Evolutionary conservation across 2,329 filamentous ascomycete genomes (phyloP).

Genomic region (Xylaria sp.): DNA sequence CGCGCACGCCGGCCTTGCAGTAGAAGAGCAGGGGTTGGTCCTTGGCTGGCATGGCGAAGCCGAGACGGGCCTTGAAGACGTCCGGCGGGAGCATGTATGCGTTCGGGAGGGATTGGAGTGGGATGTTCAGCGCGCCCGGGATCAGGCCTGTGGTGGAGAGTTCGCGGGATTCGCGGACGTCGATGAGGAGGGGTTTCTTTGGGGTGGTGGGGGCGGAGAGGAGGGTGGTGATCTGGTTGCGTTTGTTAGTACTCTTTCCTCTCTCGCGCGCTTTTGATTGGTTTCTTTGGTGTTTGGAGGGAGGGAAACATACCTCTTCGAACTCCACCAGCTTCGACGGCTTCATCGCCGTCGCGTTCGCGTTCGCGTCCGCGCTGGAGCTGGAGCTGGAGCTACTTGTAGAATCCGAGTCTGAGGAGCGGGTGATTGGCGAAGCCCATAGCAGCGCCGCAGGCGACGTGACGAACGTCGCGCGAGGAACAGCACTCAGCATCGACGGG

Average conservation of each 20-base stretch:
- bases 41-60: constrained; percentile 64
- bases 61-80: constrained; percentile 79
- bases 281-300: neutral
- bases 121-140: constrained; percentile 76
- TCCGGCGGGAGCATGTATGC: constrained; percentile 68
- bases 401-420: too few relatives aligned
- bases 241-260: neutral
- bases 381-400: too few relatives aligned
- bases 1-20: constrained; percentile 86
- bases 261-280: too few relatives aligned
- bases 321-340: constrained; percentile 29
- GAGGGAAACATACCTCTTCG: constrained; percentile 27
- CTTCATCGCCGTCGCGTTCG: constrained; percentile 6
- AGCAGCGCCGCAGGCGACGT: neutral
- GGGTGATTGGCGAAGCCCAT: too few relatives aligned
- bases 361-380: neutral
- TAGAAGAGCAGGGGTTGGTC: constrained; percentile 66
- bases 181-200: constrained; percentile 33
- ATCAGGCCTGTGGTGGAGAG: constrained; percentile 63
- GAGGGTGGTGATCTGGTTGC: neutral
- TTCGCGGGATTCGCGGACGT: constrained; percentile 69
- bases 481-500: neutral
- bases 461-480: neutral
- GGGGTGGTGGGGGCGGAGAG: neutral
- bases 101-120: constrained; percentile 70